Evolutionary conservation across 2,329 filamentous ascomycete species (phyloP), one percentile per base, ranked within the genome.

Genomic region (Diplodia corticola): DNA sequence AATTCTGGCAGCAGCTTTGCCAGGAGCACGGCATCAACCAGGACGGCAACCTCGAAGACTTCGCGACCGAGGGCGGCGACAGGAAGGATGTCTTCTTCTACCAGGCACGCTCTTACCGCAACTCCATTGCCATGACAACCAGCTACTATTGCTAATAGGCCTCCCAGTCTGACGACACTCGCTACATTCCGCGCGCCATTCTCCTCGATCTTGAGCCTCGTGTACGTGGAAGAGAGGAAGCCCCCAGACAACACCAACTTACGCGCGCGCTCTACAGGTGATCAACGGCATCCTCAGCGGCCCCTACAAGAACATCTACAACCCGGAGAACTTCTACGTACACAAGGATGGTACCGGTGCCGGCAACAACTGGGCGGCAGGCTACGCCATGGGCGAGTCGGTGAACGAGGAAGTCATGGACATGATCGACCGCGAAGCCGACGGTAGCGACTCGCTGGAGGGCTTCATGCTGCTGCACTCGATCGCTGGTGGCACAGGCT

Each of bases 61-160:
- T 97, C 82, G 95, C 95, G 75, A 97, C 93, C 59, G 95, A 98
- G 79, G 95, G 95, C 75, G 93, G 94, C 71, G 95, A 99, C 81
- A 90, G 95, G 73, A 99, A 99, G 79, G 95, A 99, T 80, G 95
- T 99, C 68, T 98, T 98, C 82, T 98, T 97, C 86, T 99, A 98
- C 82, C 94, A 89, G 77, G 82, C 83, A 70, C 28, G 71, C 53
- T 51, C 53, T 33, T 63, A 59, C 24, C 22, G 24, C 24, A 30
- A 12, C 6, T 9, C 37, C 22, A 24, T n/a, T 59, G n/a, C 3
- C 10, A 20, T 37, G 63, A 40, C 12, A 49, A 26, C 49, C 17
- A n/a, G 37, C 10, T 46, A 40, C 26, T 2, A 55, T 48, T 48
- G 17, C 61, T 65, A 44, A 65, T 20, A 35, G 17, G 22, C 24